Evolutionary conservation across 164 flowering plant genomes (phyloP).

Genomic region (Brasenia schreberi): DNA sequence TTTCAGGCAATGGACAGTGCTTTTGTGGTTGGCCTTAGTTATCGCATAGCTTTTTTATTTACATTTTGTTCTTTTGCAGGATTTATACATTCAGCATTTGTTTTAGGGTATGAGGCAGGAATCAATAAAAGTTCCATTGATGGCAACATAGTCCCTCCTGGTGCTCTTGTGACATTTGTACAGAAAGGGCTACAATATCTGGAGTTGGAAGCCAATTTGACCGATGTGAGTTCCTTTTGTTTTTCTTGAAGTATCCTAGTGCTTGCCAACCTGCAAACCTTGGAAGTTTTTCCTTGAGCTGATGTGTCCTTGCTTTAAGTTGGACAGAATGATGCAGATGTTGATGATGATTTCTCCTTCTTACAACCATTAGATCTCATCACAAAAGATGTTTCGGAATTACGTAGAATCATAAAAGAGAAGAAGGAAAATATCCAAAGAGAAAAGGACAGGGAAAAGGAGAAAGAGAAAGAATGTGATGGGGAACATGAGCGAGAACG

Average conservation of each 20-base stretch:
- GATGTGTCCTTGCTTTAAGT: constrained; percentile 19
- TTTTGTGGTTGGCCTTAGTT: not conserved
- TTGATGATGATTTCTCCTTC: constrained; percentile 87
- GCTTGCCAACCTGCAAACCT: not conserved
- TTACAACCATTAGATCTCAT: constrained; percentile 90
- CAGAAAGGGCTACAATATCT: constrained; percentile 93
- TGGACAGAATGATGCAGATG: constrained; percentile 67
- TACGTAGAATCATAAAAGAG: constrained; percentile 62
- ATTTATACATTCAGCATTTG: constrained; percentile 83
- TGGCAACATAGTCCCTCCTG: constrained; percentile 91
- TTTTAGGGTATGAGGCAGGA: constrained; percentile 90
- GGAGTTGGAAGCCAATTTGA: constrained; percentile 92
- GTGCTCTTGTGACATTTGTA: constrained; percentile 80
- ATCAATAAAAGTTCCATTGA: constrained; percentile 72
- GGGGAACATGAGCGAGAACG: constrained; percentile 20
- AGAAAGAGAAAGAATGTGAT: constrained; percentile 19
- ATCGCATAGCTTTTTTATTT: not conserved
- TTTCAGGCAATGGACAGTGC: not conserved
- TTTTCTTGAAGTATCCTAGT: not conserved
- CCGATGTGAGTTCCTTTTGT: constrained; percentile 35
- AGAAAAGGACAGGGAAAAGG: constrained; percentile 44
- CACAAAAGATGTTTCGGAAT: constrained; percentile 72
- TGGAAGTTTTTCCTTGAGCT: constrained; percentile 5
- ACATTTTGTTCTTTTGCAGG: constrained; percentile 32
- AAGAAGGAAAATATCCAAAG: constrained; percentile 46